These are phyloP conservation scores for Talaromyces borbonicus DNA, from an alignment of 495 filamentous ascomycete genomes.

Conservation along the genomic window DNA sequence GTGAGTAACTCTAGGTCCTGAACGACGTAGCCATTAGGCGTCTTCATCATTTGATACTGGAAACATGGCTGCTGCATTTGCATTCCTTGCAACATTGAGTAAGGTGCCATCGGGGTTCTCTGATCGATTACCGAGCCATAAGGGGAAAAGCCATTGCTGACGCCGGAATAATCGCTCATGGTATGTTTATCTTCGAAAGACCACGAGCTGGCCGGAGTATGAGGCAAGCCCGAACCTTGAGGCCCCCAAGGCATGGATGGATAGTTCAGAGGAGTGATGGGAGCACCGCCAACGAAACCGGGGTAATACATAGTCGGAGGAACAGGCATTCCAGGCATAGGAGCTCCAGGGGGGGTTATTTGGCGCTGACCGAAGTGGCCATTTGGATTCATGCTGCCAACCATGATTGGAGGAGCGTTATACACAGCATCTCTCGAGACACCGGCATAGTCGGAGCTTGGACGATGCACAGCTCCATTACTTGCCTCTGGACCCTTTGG, in stretches of 20 bases:
- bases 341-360: constrained; percentile 5
- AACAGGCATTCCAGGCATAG: constrained; percentile 5
- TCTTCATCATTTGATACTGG: constrained; percentile 35
- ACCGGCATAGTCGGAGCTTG: constrained; percentile 4
- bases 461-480: constrained; percentile 3
- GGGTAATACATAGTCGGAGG: constrained; percentile 6
- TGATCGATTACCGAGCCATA: constrained; percentile 13
- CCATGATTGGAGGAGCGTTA: constrained; percentile 7
- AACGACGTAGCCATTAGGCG: constrained; percentile 44
- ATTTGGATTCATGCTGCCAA: constrained; percentile 2
- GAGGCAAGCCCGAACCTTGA: constrained; percentile 13
- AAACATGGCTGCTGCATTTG: constrained; percentile 19
- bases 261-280: constrained; percentile 15
- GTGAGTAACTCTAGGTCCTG: constrained; percentile 62
- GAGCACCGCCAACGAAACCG: constrained; percentile 10
- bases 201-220: constrained; percentile 6
- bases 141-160: constrained; percentile 16
- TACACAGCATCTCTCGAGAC: constrained; percentile 2
- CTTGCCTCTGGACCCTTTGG: constrained; percentile 2
- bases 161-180: constrained; percentile 1
- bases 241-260: constrained; percentile 12
- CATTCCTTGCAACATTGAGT: constrained; percentile 11
- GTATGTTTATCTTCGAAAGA: constrained; percentile 12
- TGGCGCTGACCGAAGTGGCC: constrained; percentile 6
- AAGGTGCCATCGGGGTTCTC: constrained; percentile 15